A percentile compares a stretch with the other conserved stretches of the same genome.
Conservation (phyloP, 2,329 filamentous ascomycete genomes). For the Sarocladium kiliense region DNA sequence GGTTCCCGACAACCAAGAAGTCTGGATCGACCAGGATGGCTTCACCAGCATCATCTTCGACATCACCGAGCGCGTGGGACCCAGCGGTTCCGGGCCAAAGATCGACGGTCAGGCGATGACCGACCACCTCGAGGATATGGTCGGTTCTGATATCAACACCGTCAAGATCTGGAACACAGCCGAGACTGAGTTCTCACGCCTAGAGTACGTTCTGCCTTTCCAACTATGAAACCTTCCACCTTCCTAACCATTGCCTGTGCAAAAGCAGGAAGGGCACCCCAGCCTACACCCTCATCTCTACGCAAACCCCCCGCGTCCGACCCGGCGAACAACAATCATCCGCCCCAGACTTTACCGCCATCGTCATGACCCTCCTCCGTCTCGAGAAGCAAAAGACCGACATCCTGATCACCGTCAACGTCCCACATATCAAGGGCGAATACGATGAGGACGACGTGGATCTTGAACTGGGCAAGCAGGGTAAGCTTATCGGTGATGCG, state of each 20-base stretch:
- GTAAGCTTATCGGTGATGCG: conserved; percentile 61
- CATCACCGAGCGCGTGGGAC: conserved; percentile 74
- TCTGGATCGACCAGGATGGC: conserved; percentile 78
- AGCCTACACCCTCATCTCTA: conserved; percentile 66
- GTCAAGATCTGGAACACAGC: conserved; percentile 64
- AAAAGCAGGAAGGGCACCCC: conserved; percentile 39
- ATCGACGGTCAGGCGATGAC: conserved; percentile 66
- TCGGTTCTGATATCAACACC: conserved; percentile 55
- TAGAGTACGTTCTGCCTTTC: conserved; percentile 38
- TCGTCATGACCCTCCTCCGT: conserved; percentile 72
- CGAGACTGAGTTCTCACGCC: conserved; percentile 50
- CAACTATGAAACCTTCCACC: no score
- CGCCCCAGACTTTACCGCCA: conserved; percentile 62
- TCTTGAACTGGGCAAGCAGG: conserved; percentile 58
- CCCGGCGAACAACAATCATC: conserved; percentile 26
- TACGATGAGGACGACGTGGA: conserved; percentile 70
- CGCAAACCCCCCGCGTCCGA: conserved; percentile 42
- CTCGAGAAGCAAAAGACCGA: conserved; percentile 73
- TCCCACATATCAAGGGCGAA: conserved; percentile 73
- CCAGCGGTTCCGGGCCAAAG: conserved; percentile 40
- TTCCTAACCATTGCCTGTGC: neutral
- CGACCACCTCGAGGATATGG: conserved; percentile 64
- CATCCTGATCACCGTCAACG: conserved; percentile 79
- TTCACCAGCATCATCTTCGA: conserved; percentile 88
- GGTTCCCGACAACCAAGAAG: conserved; percentile 85